phyloP scores from a whole-genome alignment of 2,329 filamentous ascomycete species.

The Orbilia oligospora region DNA sequence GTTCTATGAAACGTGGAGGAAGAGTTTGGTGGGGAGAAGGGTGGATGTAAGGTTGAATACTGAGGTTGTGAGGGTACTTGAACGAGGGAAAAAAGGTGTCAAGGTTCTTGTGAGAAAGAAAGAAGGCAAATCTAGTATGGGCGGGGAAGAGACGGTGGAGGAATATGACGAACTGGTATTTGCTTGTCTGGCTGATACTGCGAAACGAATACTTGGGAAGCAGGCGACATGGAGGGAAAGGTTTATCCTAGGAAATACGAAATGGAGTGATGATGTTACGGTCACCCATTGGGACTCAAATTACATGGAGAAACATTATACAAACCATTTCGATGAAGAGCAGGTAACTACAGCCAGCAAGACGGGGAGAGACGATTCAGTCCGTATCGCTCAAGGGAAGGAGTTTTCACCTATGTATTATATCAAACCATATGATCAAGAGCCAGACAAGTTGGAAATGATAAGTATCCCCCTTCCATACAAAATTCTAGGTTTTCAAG shows the following conservation, averaged over 20 bases:
- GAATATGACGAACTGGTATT: conserved; percentile 77
- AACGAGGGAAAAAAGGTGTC: conserved; percentile 71
- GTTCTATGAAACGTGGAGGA: conserved; percentile 75
- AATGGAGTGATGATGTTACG: conserved; percentile 79
- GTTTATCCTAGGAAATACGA: conserved; percentile 78
- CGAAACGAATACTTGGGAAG: conserved; percentile 74
- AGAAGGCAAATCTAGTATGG: conserved; percentile 63
- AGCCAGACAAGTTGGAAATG: conserved; percentile 76
- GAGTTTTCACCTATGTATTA: conserved; percentile 77
- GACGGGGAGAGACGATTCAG: conserved; percentile 64
- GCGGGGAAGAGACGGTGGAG: conserved; percentile 65
- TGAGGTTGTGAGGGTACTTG: conserved; percentile 72
- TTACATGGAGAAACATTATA: conserved; percentile 79
- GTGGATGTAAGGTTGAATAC: conserved; percentile 73
- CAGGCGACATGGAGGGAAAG: conserved; percentile 75
- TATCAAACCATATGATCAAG: conserved; percentile 74
- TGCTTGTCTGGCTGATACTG: conserved; percentile 76
- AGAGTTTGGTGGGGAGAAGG: conserved; percentile 71
- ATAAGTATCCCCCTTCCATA: conserved; percentile 33
- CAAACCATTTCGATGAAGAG: conserved; percentile 72
- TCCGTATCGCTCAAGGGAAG: conserved; percentile 68
- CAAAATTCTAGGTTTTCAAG: background rate
- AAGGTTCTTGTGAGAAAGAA: conserved; percentile 69
- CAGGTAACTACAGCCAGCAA: conserved; percentile 68
- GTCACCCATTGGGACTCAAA: conserved; percentile 77